These are phyloP conservation scores for Areca catechu DNA, from an alignment of 176 grass and related monocot species.

Conservation along the genomic window DNA sequence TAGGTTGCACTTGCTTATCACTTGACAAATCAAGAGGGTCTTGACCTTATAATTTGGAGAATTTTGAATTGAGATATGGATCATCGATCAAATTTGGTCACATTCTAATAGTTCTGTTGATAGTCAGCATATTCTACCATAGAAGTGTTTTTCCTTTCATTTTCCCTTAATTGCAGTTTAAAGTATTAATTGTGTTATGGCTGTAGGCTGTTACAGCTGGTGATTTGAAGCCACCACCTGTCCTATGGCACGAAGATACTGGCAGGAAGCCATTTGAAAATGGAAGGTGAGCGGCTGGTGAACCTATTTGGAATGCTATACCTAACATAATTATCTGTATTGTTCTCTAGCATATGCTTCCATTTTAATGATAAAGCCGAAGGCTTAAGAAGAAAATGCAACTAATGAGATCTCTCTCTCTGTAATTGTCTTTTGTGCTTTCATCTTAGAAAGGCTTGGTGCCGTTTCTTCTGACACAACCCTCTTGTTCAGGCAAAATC, in stretches of 20 bases:
- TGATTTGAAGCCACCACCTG: constrained; percentile 89
- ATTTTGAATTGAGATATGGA: too few relatives aligned
- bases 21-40: too few relatives aligned
- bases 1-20: too few relatives aligned
- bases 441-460: constrained; percentile 3
- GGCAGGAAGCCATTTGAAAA: constrained; percentile 60
- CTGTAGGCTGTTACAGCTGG: constrained; percentile 57
- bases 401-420: too few relatives aligned
- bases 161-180: background rate
- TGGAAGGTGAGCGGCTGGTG: constrained; percentile 29
- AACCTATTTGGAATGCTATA: background rate
- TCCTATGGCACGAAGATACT: constrained; percentile 91
- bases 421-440: background rate
- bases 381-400: too few relatives aligned
- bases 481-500: constrained; percentile 51
- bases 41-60: too few relatives aligned
- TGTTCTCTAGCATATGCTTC: background rate
- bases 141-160: background rate
- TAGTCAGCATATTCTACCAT: background rate
- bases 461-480: background rate
- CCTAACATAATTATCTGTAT: background rate
- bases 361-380: too few relatives aligned
- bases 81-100: too few relatives aligned
- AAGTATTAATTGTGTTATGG: constrained; percentile 1
- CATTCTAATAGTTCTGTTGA: too few relatives aligned